Base-by-base conservation (phyloP, 805 yeast species). In the Starmerella floricola region DNA sequence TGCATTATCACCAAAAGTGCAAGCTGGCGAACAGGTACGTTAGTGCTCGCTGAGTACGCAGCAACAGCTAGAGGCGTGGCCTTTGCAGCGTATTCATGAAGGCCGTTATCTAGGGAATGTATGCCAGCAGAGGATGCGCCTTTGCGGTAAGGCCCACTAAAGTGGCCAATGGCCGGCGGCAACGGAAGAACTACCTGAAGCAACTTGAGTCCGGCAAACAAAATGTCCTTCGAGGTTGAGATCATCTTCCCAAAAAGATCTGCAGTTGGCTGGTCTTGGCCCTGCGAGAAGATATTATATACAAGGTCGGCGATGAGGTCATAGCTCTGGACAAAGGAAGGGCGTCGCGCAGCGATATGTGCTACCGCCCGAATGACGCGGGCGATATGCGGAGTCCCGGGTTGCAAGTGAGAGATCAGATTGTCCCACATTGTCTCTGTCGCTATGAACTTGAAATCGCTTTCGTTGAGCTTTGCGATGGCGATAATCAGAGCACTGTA, bases 1-100 rank as follows among this genome's bases (percentile, higher is more conserved):
- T 35, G 61, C 49, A 34, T 53, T 50, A 36, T 51, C 6, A 47
- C 41, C 21, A 42, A 37, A 18, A 52, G 32, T 3, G 52, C 45
- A 16, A 38, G 39, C 32, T 52, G 50, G 1, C 54, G 38, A 16
- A 52, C 38, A 3, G 40, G 36, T 8, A 31, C 16, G 19, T 43
- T 49, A 1, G 51, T 44, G 30, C 45, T 37, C 8, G 52, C 47
- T 2, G 48, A 27, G 27, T 52, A 51, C 1, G 51, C 28, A 2
- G 47, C 31, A n/a, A 34, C 26, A 6, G 51, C 45, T 13, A 48
- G 34, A 4, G 47, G 49, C 3, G 35, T 32, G 1, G 44, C 36
- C 3, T 19, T 37, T 1, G 19, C 19, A 2, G 46, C 44, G 39
- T 40, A 47, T 18, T 16, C 33, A 8, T 18, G 33, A 15, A 48